Evolutionary conservation across 2,329 filamentous ascomycete species (phyloP), one percentile per base, ranked within the genome.

Genomic region (Zalaria sp.): DNA sequence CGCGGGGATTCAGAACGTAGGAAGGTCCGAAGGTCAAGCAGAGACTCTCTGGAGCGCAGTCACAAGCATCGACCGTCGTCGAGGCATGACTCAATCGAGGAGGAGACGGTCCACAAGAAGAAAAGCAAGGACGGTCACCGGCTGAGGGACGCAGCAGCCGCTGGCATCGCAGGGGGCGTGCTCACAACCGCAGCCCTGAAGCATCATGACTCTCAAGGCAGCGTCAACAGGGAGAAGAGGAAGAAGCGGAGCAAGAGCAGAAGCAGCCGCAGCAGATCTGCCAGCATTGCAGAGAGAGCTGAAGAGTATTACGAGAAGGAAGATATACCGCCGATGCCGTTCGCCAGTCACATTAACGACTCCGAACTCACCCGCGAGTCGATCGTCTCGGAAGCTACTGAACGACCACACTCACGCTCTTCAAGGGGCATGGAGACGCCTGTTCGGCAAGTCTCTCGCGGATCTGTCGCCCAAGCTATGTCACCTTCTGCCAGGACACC

Each of bases 301-400:
- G 72, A 75, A 42, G 63, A 69, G 34, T 57, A 65, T 26, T 67
- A 68, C 29, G 45, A 46, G 6, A 53, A 71, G 73, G 46, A 68
- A 77, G 44, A 50, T 1, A 74, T 83, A 9, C 81, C 87, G 5
- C 84, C 84, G 4, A 86, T 95, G 81, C 89, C 89, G 3, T 71
- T 94, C 47, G 81, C 83, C 60, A 94, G 88, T 60, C 84, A 86
- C 43, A 75, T 93, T 43, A 82, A 84, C 49, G 77, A 83, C 35
- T 93, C 89, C 0, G 88, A 95, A 40, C 62, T 95, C 42, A 96
- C 89, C 0, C 74, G 89, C 51, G 82, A 82, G 10, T 95, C 89
- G 0, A 84, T 96, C 41, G 64, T 91, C 11, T 91, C 88, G 4
- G 83, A 84, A 27, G 79, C 83, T 27, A 84, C 83, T 0, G 84